These are phyloP conservation scores for Penicillium sclerotiorum DNA, from an alignment of 2,329 filamentous ascomycete genomes.

Conservation along the genomic window DNA sequence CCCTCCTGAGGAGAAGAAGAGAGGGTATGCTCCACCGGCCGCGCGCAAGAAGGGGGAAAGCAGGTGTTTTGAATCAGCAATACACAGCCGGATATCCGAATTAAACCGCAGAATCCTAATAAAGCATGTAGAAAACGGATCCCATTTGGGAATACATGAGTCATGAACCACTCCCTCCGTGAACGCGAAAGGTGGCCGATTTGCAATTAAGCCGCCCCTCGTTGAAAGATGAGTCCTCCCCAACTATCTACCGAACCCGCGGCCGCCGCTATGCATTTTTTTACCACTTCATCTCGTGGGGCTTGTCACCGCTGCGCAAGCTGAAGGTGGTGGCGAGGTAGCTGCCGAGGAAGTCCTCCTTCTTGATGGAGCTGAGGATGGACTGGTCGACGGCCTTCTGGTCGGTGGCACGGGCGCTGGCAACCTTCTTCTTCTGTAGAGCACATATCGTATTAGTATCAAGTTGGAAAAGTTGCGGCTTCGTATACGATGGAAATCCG, in stretches of 20 bases:
- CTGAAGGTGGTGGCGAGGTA: slow-evolving; percentile 97
- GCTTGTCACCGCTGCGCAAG: slow-evolving; percentile 98
- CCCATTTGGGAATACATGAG: slow-evolving; percentile 44
- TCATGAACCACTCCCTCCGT: slow-evolving; percentile 41
- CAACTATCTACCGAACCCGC: slow-evolving; percentile 45
- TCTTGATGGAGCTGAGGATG: slow-evolving; percentile 94
- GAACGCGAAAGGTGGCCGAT: slow-evolving; percentile 33
- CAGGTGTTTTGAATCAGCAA: slow-evolving; percentile 31
- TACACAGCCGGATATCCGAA: slow-evolving; percentile 37
- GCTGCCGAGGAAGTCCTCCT: slow-evolving; percentile 89
- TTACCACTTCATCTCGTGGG: slow-evolving; percentile 99
- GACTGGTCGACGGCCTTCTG: slow-evolving; percentile 99
- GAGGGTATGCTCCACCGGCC: slow-evolving; percentile 34
- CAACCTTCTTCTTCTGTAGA: slow-evolving; percentile 91
- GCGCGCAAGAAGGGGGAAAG: slow-evolving; percentile 30
- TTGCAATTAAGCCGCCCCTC: slow-evolving; percentile 41
- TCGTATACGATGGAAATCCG: not conserved
- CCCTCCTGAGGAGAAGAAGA: slow-evolving; percentile 19
- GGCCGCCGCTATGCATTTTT: slow-evolving; percentile 44
- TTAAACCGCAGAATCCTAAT: slow-evolving; percentile 37
- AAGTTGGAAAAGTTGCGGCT: not conserved
- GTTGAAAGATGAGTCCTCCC: slow-evolving; percentile 40
- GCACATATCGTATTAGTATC: slow-evolving; percentile 13
- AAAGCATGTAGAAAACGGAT: slow-evolving; percentile 33
- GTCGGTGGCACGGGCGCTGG: slow-evolving; percentile 88